Percentiles rank a stretch among this genome's conserved stretches.
These are phyloP conservation scores for Oryza longistaminata DNA, from an alignment of 176 grass and related monocot genomes.

Conservation along the genomic window DNA sequence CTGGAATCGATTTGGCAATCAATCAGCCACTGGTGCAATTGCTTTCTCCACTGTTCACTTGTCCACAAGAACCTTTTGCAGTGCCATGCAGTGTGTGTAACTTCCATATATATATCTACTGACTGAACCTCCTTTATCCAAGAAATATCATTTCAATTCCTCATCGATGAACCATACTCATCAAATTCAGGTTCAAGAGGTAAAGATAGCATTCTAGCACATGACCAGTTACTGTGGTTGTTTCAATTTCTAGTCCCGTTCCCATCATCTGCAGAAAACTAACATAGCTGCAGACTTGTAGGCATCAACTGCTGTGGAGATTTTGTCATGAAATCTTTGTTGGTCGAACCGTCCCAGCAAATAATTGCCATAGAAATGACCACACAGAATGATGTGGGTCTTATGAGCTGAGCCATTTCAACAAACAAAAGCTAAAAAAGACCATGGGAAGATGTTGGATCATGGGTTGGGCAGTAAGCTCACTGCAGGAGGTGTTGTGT, in stretches of 20 bases:
- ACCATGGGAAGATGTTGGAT: not conserved
- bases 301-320: not conserved
- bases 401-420: constrained; percentile 11
- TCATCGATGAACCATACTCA: not conserved
- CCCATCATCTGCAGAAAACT: not conserved
- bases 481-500: constrained; percentile 20
- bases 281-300: not conserved
- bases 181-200: not conserved
- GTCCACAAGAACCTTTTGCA: not conserved
- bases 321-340: not conserved
- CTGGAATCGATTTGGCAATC: not conserved
- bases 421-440: not conserved
- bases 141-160: not conserved
- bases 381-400: not conserved
- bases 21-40: not conserved
- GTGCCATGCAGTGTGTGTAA: not conserved
- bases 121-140: not conserved
- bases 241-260: not conserved
- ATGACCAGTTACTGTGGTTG: not conserved
- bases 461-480: not conserved
- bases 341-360: not conserved
- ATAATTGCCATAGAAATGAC: not conserved
- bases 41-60: not conserved
- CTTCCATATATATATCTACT: not conserved
- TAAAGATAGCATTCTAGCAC: not conserved